phyloP scores from a whole-genome alignment of 2,329 filamentous ascomycete genomes.

The Arachnomyces sp. region DNA sequence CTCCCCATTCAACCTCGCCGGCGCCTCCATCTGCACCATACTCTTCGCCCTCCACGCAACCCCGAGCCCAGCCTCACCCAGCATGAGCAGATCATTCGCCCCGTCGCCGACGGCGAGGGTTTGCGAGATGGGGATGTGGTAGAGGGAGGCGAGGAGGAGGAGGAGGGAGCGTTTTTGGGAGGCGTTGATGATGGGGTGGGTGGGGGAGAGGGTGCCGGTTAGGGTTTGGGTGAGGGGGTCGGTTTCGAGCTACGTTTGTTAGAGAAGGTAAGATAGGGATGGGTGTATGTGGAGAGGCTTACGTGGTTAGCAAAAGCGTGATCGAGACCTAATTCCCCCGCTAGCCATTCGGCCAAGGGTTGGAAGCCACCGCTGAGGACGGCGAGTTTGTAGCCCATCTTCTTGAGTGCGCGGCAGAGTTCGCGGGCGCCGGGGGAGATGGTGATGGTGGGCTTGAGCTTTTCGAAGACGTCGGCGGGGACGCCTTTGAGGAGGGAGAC shows the following conservation, averaged over 20 bases:
- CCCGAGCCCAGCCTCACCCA: constrained; percentile 54
- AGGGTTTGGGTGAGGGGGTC: constrained; percentile 40
- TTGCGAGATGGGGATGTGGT: constrained; percentile 48
- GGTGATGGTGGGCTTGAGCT: constrained; percentile 65
- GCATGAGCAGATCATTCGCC: constrained; percentile 60
- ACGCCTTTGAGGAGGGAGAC: constrained; percentile 76
- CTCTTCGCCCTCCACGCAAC: constrained; percentile 59
- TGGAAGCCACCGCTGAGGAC: constrained; percentile 90
- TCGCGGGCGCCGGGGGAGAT: constrained; percentile 74
- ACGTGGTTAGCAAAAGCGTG: constrained; percentile 83
- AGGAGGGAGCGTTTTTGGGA: constrained; percentile 51
- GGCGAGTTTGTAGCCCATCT: constrained; percentile 76
- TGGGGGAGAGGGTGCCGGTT: constrained; percentile 50
- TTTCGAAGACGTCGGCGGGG: constrained; percentile 67
- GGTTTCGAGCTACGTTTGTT: constrained; percentile 38
- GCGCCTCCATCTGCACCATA: constrained; percentile 56
- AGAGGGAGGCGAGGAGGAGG: constrained; percentile 46
- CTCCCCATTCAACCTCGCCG: constrained; percentile 51
- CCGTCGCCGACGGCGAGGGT: constrained; percentile 56
- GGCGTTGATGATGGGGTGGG: constrained; percentile 52
- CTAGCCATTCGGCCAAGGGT: constrained; percentile 81
- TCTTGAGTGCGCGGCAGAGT: constrained; percentile 66
- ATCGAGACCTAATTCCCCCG: constrained; percentile 71
- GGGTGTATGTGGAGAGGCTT: constrained; percentile 14
- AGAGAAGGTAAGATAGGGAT: background rate